Evolutionary conservation across 177 flowering plant species (phyloP).

Genomic region (Tripterygium wilfordii): DNA sequence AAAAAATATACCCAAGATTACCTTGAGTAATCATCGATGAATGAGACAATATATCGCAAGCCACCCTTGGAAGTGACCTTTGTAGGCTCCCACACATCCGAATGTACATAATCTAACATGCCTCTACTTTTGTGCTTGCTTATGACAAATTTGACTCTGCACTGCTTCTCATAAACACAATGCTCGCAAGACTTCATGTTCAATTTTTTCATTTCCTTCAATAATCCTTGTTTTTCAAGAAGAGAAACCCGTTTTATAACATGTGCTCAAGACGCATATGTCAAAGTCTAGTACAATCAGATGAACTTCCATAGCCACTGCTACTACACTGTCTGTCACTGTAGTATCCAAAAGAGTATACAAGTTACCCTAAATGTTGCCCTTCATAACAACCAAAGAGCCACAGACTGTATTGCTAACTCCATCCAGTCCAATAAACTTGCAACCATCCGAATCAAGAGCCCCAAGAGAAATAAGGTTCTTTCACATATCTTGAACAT

Average conservation of each 20-base stretch:
- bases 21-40: background rate
- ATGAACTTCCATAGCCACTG: too few relatives aligned
- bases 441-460: too few relatives aligned
- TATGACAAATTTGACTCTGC: background rate
- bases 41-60: background rate
- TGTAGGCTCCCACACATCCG: background rate
- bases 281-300: too few relatives aligned
- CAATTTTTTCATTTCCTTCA: background rate
- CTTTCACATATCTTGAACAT: too few relatives aligned
- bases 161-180: background rate
- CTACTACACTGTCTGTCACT: too few relatives aligned
- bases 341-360: too few relatives aligned
- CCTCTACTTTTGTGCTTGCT: background rate
- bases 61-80: background rate
- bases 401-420: too few relatives aligned
- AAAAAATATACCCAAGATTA: background rate
- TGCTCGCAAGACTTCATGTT: background rate
- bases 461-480: too few relatives aligned
- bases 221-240: background rate
- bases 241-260: background rate
- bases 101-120: background rate
- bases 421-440: too few relatives aligned
- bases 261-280: background rate
- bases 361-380: too few relatives aligned
- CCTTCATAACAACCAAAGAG: too few relatives aligned